phyloP scores from a whole-genome alignment of 2,329 filamentous ascomycete genomes.

The Cladosporium sphaerospermum region DNA sequence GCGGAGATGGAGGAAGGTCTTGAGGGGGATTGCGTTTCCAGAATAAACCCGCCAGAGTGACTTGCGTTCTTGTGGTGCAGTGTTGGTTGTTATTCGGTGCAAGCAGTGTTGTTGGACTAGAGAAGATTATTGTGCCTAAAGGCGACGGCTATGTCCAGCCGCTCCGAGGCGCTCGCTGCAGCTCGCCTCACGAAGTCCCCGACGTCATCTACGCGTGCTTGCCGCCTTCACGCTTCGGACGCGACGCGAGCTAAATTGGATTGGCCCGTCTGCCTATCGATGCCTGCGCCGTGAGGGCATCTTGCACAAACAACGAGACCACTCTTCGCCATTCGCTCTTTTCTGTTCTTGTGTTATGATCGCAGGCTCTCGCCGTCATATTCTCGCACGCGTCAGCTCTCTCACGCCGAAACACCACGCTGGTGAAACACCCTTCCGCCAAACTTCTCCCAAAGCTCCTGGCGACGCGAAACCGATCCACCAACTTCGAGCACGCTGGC shows the following conservation, averaged over 20 bases:
- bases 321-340: background rate
- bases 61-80: too few relatives aligned
- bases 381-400: background rate
- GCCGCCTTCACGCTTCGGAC: background rate
- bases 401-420: background rate
- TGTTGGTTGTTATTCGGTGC: too few relatives aligned
- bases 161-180: background rate
- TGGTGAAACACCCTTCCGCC: too few relatives aligned
- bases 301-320: background rate
- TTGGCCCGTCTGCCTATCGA: background rate
- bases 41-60: constrained; percentile 25
- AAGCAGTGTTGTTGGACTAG: too few relatives aligned
- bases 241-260: constrained; percentile 1
- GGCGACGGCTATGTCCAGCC: too few relatives aligned
- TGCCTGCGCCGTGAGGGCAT: background rate
- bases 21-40: constrained; percentile 19
- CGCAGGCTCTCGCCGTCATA: background rate
- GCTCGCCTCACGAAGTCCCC: background rate
- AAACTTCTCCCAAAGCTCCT: too few relatives aligned
- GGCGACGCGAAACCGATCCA: constrained; percentile 13
- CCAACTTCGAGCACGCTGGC: constrained; percentile 3
- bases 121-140: too few relatives aligned
- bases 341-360: background rate
- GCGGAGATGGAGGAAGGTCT: constrained; percentile 10
- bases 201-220: background rate